Evolutionary conservation across 805 yeast genomes (phyloP).

Genomic region (Candida argentea): DNA sequence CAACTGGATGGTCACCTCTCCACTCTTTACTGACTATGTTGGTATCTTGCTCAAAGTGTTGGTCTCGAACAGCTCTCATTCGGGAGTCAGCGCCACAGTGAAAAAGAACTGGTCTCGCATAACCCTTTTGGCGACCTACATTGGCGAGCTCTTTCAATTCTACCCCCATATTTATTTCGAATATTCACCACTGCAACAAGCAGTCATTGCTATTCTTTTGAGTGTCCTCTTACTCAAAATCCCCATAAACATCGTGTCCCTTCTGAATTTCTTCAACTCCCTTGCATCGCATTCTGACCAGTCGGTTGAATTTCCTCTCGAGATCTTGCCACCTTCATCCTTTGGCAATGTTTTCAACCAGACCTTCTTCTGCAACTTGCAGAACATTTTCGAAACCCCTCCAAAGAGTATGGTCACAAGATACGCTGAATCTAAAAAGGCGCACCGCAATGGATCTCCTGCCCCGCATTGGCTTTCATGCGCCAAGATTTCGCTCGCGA

Average conservation of each 20-base stretch:
- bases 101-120: conserved; percentile 14
- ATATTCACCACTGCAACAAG: conserved; percentile 44
- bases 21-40: conserved; percentile 55
- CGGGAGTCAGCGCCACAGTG: conserved; percentile 5
- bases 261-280: conserved; percentile 12
- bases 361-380: conserved; percentile 14
- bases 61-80: conserved; percentile 12
- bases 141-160: conserved; percentile 60
- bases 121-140: conserved; percentile 46
- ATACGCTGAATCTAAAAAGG: no score
- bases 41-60: conserved; percentile 41
- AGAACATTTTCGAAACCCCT: conserved; percentile 32
- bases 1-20: conserved; percentile 53
- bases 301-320: no score
- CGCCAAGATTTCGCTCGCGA: no score
- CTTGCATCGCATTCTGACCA: conserved; percentile 5
- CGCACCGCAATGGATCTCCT: no score
- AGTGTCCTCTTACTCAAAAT: conserved; percentile 26
- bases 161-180: conserved; percentile 47
- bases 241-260: conserved; percentile 15
- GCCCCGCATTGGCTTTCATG: no score
- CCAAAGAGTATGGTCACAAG: conserved; percentile 37
- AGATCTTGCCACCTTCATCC: conserved; percentile 9
- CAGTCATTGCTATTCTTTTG: conserved; percentile 34
- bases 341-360: conserved; percentile 11